Base-by-base conservation (phyloP, 208 protist species). In the Leishmania major region DNA sequence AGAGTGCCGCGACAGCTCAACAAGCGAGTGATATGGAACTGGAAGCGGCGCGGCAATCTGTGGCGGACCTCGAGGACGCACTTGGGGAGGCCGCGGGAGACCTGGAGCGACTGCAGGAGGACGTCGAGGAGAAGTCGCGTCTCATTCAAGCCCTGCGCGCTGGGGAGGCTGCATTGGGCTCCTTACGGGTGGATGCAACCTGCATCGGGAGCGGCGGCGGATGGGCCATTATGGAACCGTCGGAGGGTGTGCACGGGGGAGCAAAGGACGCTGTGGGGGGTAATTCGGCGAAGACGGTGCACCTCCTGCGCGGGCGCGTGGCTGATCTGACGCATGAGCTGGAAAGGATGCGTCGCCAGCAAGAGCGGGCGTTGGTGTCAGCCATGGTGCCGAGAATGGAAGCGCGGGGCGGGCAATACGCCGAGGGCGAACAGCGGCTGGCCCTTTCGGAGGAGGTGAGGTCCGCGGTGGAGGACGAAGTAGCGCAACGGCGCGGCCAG, bases 311-410 rank as follows among this genome's bases (percentile, higher is more conserved):
- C 6, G 19, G 37, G 1, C 77, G 75, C 45, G 64, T 83, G 74
- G 53, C 8, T 13, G 83, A 83, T 31, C 59, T 82, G 47, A 80
- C 57, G 10, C 64, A 73, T 3, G 73, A 83, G 51, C 66, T 86
- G 31, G 57, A 67, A 10, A 62, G 64, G 66, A 71, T 80, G 66
- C 60, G 78, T 2, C 37, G n/a, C 1, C 66, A n/a, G 51, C 75
- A 66, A 10, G 37, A 45, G 25, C 3, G 0, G 13, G 37, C 47
- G 47, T 60, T 28, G 47, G 67, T 64, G 19, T 62, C 74, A n/a
- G 60, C 66, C 45, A 67, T 83, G 78, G 64, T 84, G 75, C 81
- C 80, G 8, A 80, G 78, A 28, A 89, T 91, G 87, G 79, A 89
- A 77, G 81, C 84, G 62, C 49, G 88, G 25, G 78, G 81, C 28